Percentiles rank a stretch among this genome's conserved stretches.
phyloP scores from a whole-genome alignment of 2,329 filamentous ascomycete genomes.

The Scedosporium boydii region DNA sequence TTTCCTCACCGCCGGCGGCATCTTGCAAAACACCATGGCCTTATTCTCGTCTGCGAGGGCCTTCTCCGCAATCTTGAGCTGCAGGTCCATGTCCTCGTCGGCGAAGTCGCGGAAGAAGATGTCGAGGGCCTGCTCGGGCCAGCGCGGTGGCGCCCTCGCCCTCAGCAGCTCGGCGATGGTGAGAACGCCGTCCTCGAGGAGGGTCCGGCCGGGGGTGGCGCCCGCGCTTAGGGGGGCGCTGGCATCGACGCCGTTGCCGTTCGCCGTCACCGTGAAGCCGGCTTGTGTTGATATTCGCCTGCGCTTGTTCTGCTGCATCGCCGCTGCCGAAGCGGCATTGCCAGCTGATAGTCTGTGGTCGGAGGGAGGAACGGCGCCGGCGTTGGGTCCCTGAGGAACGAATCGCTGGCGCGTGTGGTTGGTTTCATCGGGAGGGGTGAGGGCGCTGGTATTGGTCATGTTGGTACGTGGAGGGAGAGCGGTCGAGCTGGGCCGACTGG shows the following conservation, averaged over 20 bases:
- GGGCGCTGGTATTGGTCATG: conserved; percentile 30
- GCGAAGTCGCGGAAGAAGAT: conserved; percentile 50
- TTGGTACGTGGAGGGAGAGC: conserved; percentile 29
- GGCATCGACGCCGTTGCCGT: conserved; percentile 12
- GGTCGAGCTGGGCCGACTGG: conserved; percentile 20
- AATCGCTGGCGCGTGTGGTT: conserved; percentile 33
- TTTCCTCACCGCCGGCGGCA: conserved; percentile 39
- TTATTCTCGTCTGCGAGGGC: conserved; percentile 49
- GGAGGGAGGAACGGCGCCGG: conserved; percentile 21
- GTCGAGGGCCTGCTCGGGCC: conserved; percentile 50
- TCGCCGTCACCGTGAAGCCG: conserved; percentile 14
- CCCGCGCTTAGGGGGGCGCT: background rate
- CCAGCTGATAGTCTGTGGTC: background rate
- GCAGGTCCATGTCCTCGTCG: conserved; percentile 47
- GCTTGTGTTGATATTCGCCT: conserved; percentile 15
- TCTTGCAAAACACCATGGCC: conserved; percentile 54
- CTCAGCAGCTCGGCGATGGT: conserved; percentile 29
- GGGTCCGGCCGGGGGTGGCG: background rate
- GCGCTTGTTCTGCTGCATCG: conserved; percentile 3
- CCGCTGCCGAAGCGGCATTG: background rate
- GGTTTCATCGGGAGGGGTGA: conserved; percentile 47
- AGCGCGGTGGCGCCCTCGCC: conserved; percentile 28
- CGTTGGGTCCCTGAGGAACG: conserved; percentile 15
- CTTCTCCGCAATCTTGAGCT: conserved; percentile 50
- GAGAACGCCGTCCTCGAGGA: conserved; percentile 22